Evolutionary conservation across 176 grass and related monocot genomes (phyloP).

Genomic region (Phragmites australis): DNA sequence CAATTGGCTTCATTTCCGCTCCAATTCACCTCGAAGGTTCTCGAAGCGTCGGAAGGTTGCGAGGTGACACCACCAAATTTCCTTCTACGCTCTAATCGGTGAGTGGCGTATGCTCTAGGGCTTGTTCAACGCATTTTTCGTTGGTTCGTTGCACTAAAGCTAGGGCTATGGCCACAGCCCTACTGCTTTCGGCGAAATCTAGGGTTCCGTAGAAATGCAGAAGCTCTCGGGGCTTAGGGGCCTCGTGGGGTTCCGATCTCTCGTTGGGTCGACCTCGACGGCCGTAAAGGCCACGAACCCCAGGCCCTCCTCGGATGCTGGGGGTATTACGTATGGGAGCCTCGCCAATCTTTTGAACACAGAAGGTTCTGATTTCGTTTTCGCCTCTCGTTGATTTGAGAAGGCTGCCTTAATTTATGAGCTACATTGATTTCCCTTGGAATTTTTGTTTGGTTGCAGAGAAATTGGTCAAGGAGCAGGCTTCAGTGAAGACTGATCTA

Average conservation of each 20-base stretch:
- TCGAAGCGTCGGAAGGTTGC: neutral
- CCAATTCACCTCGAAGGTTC: no score
- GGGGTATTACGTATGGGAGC: conserved; percentile 69
- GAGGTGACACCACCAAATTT: neutral
- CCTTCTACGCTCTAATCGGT: neutral
- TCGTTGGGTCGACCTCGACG: conserved; percentile 53
- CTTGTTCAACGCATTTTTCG: neutral
- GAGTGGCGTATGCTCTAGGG: neutral
- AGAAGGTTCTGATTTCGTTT: conserved; percentile 57
- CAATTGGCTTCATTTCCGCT: no score
- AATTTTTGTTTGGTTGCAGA: conserved; percentile 55
- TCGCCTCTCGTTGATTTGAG: neutral
- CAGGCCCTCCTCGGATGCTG: conserved; percentile 64
- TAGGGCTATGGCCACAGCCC: neutral
- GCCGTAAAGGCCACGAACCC: conserved; percentile 44
- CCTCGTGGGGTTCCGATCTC: conserved; percentile 71
- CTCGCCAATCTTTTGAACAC: conserved; percentile 92
- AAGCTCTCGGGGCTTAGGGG: conserved; percentile 60
- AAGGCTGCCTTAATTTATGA: conserved; percentile 12
- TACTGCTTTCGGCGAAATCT: conserved; percentile 7
- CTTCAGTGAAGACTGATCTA: conserved; percentile 86
- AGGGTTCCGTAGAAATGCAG: conserved; percentile 57
- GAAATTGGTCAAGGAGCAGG: conserved; percentile 89
- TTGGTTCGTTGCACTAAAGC: neutral
- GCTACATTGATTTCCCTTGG: conserved; percentile 33